phyloP scores from a whole-genome alignment of 1,139 yeast species.

The Hansenula lynferdii region DNA sequence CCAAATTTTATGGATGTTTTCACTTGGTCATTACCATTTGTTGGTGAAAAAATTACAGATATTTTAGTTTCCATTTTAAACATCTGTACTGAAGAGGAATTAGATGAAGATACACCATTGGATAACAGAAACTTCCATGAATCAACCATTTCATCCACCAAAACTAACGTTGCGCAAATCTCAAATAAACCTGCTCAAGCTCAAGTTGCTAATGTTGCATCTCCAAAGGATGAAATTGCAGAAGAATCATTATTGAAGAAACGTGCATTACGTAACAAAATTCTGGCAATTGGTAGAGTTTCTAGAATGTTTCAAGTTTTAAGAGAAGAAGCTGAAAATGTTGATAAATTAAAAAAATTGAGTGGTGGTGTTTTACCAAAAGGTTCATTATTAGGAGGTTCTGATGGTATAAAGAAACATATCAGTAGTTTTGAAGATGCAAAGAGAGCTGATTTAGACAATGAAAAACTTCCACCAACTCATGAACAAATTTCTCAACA shows the following conservation, averaged over 20 bases:
- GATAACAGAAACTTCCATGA: conserved; percentile 11
- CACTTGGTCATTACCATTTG: conserved; percentile 97
- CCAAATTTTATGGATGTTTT: conserved; percentile 98
- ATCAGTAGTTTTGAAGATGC: conserved; percentile 83
- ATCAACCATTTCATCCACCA: background rate
- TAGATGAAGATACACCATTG: conserved; percentile 65
- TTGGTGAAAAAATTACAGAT: conserved; percentile 94
- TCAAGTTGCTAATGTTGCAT: conserved; percentile 7
- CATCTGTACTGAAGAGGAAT: conserved; percentile 93
- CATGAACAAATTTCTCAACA: conserved; percentile 47
- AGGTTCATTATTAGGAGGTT: conserved; percentile 81
- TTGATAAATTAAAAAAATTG: conserved; percentile 69
- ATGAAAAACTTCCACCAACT: conserved; percentile 90
- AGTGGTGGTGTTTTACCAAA: conserved; percentile 75
- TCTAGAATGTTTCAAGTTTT: conserved; percentile 90
- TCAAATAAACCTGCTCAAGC: too few relatives aligned
- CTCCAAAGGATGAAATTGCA: too few relatives aligned
- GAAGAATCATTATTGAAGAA: conserved; percentile 31
- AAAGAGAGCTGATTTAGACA: conserved; percentile 68
- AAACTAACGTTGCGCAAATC: conserved; percentile 1
- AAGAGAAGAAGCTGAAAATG: conserved; percentile 87
- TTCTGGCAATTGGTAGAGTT: conserved; percentile 90
- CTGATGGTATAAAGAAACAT: conserved; percentile 71
- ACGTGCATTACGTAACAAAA: conserved; percentile 76
- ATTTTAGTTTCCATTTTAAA: conserved; percentile 88